Evolutionary conservation across 129 eudicot species (phyloP), one percentile per base, ranked within the genome.

Genomic region (Scalesia atractyloides): DNA sequence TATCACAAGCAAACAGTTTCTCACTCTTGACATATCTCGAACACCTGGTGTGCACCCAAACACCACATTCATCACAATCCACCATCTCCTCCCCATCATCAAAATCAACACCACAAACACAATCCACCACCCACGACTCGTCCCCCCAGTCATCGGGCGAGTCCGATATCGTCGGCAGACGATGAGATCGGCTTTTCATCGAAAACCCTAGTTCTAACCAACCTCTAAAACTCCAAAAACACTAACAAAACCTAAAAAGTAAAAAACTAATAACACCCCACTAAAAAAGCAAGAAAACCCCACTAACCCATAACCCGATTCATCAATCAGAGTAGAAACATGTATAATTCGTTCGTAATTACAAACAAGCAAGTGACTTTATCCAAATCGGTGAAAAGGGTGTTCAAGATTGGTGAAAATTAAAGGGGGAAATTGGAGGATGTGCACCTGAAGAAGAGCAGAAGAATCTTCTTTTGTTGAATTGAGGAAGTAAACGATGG

Each of bases 61-160:
- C 98, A 4, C 98, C 97, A 66, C 98, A 93, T 82, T 93, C 98
- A 53, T 93, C 98, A 58, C 98, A 93, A 56, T 90, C 83, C 18
- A 93, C 98, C 98, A 93, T 93, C 69, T 93, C 98, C 72, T 93
- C 92, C 9, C 98, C 98, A 73, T 93, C 98, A 68, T 93, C 98
- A 43, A 86, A 93, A 75, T 82, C 88, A 54, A 93, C 97, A 12
- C 98, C 98, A 60, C 98, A 93, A 3, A 86, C 82, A 64, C 98
- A 93, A 77, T 93, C 98, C 82, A 93, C 98, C 63, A 91, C 86
- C 97, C 98, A 90, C 7, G 98, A 93, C 63, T 75, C 97, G 43
- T 90, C 84, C 51, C 71, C 96, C 97, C 98, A 93, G 72, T 93
- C 98, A 73, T 93, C 98, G 3, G 88, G 84, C 3, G 89, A 86